phyloP scores from a whole-genome alignment of 139 green algal species.

The Parachlorella kessleri region DNA sequence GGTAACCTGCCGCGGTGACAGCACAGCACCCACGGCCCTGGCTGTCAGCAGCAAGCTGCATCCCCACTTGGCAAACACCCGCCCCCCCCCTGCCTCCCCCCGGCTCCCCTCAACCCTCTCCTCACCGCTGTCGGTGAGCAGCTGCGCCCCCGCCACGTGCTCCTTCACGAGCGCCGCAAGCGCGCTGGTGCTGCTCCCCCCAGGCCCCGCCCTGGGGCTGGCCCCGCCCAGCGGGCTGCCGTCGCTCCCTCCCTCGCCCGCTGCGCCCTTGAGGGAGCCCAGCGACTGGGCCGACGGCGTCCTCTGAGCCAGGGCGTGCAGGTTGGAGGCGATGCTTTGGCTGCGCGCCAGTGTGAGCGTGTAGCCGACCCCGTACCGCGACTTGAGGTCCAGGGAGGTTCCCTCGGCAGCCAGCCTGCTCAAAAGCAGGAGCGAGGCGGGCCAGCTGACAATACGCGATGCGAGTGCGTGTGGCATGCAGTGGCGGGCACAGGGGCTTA shows the following conservation, averaged over 20 bases:
- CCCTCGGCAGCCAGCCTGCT: constrained; percentile 65
- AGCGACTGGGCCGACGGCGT: too few species aligned
- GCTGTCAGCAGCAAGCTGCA: too few species aligned
- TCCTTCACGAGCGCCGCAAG: constrained; percentile 24
- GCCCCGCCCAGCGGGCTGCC: not conserved
- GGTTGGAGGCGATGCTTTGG: not conserved
- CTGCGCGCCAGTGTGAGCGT: constrained; percentile 62
- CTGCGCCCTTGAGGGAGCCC: not conserved
- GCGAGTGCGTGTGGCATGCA: too few species aligned
- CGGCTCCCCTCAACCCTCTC: too few species aligned
- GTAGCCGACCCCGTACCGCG: constrained; percentile 72
- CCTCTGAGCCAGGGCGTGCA: not conserved
- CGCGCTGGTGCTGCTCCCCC: not conserved
- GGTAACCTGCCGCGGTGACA: too few species aligned
- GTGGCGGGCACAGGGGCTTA: too few species aligned
- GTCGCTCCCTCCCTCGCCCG: not conserved
- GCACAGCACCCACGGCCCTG: too few species aligned
- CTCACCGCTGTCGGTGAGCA: constrained; percentile 35
- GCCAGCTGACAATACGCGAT: too few species aligned
- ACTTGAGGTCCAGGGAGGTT: constrained; percentile 75
- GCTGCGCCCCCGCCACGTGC: constrained; percentile 41
- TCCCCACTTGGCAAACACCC: too few species aligned
- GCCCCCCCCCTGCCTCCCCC: too few species aligned
- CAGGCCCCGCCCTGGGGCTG: not conserved
- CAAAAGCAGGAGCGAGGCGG: not conserved